Evolutionary conservation across 441 rosid genomes (phyloP), one percentile per base, ranked within the genome.

Genomic region (Adansonia gregorii): DNA sequence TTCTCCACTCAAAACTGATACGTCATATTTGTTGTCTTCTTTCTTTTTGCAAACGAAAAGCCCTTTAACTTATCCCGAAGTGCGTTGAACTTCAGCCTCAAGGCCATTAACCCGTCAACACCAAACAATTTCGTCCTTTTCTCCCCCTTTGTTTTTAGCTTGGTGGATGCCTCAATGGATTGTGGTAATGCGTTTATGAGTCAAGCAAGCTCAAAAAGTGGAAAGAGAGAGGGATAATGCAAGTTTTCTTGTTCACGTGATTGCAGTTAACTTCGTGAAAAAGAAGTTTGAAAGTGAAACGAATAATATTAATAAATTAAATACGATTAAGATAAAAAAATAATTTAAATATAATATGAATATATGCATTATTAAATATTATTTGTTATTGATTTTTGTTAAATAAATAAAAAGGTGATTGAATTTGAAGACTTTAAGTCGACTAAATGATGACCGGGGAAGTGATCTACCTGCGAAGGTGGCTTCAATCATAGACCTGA

Each of bases 161-260:
- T 83, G 81, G 76, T 70, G 0, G 65, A 65, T 20, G 19, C 3
- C 3, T 80, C 78, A 1, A 88, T 83, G 69, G 74, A 49, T 71
- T 86, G 87, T 19, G 39, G 39, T 31, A 31, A 31, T 31, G 39
- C 3, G 39, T 31, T 31, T 31, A 31, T 31, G 39, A 31, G 39
- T 4, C 39, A 31, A 31, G 39, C 39, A 31, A 31, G 39, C 39
- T 31, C 39, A 31, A 31, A 31, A 31, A 31, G 39, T 31, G 39
- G 39, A 31, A 31, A 31, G 39, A 2, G 4, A 31, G 39, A 31
- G 39, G 39, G 39, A 31, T 31, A 31, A 31, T 31, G 39, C 3
- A 31, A 31, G 39, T 31, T 31, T 31, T 4, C 67, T 27, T 61
- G 49, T 41, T 66, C 71, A 66, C 71, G 71, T 66, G 71, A 66